Evolutionary conservation across 139 green algal genomes (phyloP).

Genomic region (Chlamydomonas sphaeroides): DNA sequence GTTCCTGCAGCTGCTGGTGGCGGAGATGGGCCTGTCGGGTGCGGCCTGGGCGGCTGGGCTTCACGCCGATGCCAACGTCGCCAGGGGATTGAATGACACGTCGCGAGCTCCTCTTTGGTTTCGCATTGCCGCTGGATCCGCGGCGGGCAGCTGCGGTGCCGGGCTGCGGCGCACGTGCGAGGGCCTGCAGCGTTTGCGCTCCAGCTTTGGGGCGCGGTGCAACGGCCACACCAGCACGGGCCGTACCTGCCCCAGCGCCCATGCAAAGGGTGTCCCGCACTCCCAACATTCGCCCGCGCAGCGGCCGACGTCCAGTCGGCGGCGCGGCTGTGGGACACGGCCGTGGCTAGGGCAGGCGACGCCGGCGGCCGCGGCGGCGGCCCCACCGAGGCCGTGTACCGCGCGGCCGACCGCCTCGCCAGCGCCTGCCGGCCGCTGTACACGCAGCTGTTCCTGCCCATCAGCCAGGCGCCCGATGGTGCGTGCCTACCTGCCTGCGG

Average conservation of each 20-base stretch:
- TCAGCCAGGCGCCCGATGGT: conserved; percentile 37
- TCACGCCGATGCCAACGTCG: too few relatives aligned
- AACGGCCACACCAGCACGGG: background rate
- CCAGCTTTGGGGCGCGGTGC: background rate
- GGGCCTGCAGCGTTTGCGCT: background rate
- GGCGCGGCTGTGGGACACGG: conserved; percentile 14
- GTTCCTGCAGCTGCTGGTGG: background rate
- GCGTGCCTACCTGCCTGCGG: too few relatives aligned
- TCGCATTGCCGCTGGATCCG: too few relatives aligned
- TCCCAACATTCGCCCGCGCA: background rate
- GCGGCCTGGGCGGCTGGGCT: background rate
- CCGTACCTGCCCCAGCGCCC: too few relatives aligned
- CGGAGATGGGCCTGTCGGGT: conserved; percentile 13
- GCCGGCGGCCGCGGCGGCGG: background rate
- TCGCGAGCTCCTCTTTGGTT: background rate
- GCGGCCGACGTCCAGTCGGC: conserved; percentile 1
- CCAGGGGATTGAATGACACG: background rate
- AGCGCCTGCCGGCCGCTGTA: conserved; percentile 64
- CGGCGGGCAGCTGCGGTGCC: too few relatives aligned
- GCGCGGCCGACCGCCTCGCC: conserved; percentile 29
- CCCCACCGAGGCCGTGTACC: background rate
- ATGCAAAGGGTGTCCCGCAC: background rate
- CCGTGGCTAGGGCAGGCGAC: background rate
- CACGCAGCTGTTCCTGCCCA: conserved; percentile 56
- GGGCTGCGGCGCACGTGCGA: background rate